Base-by-base conservation (phyloP, 2,329 filamentous ascomycete species). In the Zalaria sp. region DNA sequence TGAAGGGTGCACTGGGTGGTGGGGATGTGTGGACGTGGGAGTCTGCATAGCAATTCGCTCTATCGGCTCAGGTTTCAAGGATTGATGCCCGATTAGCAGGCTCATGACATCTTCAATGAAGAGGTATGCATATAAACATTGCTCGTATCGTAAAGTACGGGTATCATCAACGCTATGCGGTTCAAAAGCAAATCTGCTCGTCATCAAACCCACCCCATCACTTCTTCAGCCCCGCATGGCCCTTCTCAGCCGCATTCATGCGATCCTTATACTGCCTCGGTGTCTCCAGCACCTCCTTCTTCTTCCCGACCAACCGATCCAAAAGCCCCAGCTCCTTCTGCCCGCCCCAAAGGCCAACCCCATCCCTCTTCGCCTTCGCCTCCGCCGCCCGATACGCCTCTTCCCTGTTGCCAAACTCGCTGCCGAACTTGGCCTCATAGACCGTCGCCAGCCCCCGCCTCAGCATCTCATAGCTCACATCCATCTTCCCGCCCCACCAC, bases 391-490 rank as follows among this genome's bases (percentile, higher is more conserved):
- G 71, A 57, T 89, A 89, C 45, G 70, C 60, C 38, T 67, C 64
- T 72, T 80, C 52, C 38, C 53, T 61, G 27, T 42, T 75, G 25
- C 91, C 91, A 68, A 91, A 98, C 57, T 96, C 91, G 18, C 77
- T 81, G 3, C 89, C 91, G 4, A 71, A 74, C 62, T 93, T 96
- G 27, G 86, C 89, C 64, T 96, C 91, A 58, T 96, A 98, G 3
- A 91, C 81, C 2, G 86, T 94, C 34, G 89, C 91, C 48, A 93
- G 64, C 0, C 91, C 91, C 25, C 67, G 71, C 63, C 78, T 83
- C 47, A 98, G 64, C 88, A 98, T 93, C 60, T 93, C 83, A n/a
- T n/a, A n/a, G n/a, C 89, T 87, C 4, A 98, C 83, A 59, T 98
- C 88, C 44, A 73, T 75, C 50, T 77, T 78, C 45, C 84, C 69